Base-by-base conservation (phyloP, 169 alveolate species). In the Plasmodium knowlesi region DNA sequence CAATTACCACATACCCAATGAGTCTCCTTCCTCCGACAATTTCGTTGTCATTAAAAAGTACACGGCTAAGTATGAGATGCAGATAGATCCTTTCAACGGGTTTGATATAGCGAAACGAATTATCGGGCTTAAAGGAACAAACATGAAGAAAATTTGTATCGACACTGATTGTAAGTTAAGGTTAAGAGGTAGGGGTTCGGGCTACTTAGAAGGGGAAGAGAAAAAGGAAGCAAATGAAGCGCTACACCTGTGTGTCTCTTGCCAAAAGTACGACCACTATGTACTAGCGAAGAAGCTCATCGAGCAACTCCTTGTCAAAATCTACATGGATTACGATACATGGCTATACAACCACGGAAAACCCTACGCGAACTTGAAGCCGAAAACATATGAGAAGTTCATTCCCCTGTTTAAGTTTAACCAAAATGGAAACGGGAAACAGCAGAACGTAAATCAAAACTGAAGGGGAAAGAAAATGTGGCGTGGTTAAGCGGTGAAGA, bases 111-210 rank as follows among this genome's bases (percentile, higher is more conserved):
- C 99, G 37, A 97, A 98, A 92, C 97, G 98, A 90, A 95, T 98
- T 16, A 98, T 98, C 10, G 99, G 99, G 16, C 91, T 96, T 37
- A 96, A 96, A 83, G 99, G 99, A 76, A 96, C 98, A 34, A 98
- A 98, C 92, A 98, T 98, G 99, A 98, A 98, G 94, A 93, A 97
- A 89, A 98, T 98, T 50, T 97, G 98, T 46, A 98, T 98, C 67
- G 95, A 82, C 78, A 94, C 96, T 16, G 96, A 46, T 43, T 98
- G 98, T 43, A 98, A 98, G 92, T 93, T 98, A 54, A 96, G 99
- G 92, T 95, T 98, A 50, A 97, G 99, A 94, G 99, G 99, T 34
- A 95, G 94, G 83, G 99, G 99, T 12, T 98, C 99, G 2, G 99
- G 99, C 4, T 98, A 97, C 95, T 97, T 98, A 93, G 99, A 98